These are phyloP conservation scores for Pythium vanterpoolii DNA, from an alignment of 352 stramenopile genomes.

Conservation along the genomic window DNA sequence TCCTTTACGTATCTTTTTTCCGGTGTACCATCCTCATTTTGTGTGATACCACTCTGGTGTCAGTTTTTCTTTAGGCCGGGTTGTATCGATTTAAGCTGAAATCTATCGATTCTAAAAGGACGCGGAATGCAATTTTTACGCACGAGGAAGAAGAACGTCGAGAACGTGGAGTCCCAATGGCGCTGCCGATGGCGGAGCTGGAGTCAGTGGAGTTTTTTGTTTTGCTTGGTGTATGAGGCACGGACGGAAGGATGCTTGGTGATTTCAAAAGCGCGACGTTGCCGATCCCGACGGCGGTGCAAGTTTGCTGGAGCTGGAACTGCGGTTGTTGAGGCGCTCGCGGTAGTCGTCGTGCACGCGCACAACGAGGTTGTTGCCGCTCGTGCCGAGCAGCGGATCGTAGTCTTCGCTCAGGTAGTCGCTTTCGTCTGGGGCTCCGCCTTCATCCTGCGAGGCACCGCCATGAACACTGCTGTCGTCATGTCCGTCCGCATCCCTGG, in stretches of 20 bases:
- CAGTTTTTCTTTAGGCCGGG: not conserved
- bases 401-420: conserved; percentile 36
- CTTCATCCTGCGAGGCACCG: conserved; percentile 37
- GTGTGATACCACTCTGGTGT: not conserved
- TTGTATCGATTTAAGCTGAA: no score
- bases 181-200: not conserved
- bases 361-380: conserved; percentile 49
- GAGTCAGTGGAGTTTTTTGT: conserved; percentile 4
- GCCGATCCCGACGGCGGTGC: conserved; percentile 11
- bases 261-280: conserved; percentile 9
- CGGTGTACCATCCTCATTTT: not conserved
- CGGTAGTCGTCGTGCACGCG: conserved; percentile 78
- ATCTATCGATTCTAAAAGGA: not conserved
- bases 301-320: conserved; percentile 23
- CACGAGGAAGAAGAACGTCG: conserved; percentile 1
- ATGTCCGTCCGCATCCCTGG: conserved; percentile 36
- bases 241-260: not conserved
- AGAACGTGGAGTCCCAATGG: not conserved
- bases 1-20: not conserved
- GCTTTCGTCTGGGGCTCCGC: conserved; percentile 22
- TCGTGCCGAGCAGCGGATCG: conserved; percentile 57
- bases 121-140: not conserved
- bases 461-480: conserved; percentile 22
- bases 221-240: not conserved
- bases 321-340: conserved; percentile 60